Conservation (phyloP, 257 asterid species). For the Solanum clarkiae region DNA sequence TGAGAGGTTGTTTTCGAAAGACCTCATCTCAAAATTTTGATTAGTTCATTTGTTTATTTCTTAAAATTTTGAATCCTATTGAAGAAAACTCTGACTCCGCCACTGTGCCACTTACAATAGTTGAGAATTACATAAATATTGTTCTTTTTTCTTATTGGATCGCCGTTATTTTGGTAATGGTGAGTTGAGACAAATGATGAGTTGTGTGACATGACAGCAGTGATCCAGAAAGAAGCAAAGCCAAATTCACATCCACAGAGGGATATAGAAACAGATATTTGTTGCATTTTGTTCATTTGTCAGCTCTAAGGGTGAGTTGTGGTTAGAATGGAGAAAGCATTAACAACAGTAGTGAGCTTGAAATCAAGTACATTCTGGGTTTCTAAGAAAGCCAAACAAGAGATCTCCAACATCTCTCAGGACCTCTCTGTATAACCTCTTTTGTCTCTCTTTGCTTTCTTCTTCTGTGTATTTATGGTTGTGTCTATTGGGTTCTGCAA, state of each 20-base stretch:
- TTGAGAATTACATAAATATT: too few relatives aligned
- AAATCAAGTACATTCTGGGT: constrained; percentile 86
- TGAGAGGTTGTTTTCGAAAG: too few relatives aligned
- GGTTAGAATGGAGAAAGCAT: constrained; percentile 65
- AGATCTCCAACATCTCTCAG: constrained; percentile 78
- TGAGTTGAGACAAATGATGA: constrained; percentile 8
- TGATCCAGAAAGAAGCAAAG: background rate
- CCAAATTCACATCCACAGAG: background rate
- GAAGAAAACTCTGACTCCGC: too few relatives aligned
- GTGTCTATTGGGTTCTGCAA: background rate
- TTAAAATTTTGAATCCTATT: too few relatives aligned
- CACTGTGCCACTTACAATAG: too few relatives aligned
- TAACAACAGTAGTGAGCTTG: constrained; percentile 72
- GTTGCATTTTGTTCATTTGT: background rate
- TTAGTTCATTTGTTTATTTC: too few relatives aligned
- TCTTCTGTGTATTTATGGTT: background rate
- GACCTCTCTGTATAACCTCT: constrained; percentile 53
- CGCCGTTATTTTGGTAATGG: constrained; percentile 24
- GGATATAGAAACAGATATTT: background rate
- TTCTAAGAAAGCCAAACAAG: constrained; percentile 88
- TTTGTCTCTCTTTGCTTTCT: background rate
- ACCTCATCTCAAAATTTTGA: too few relatives aligned
- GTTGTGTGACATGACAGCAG: constrained; percentile 21
- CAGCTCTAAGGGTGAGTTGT: background rate
- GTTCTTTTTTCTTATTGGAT: background rate